phyloP scores from a whole-genome alignment of 2,329 filamentous ascomycete species.

The Apiospora marii region DNA sequence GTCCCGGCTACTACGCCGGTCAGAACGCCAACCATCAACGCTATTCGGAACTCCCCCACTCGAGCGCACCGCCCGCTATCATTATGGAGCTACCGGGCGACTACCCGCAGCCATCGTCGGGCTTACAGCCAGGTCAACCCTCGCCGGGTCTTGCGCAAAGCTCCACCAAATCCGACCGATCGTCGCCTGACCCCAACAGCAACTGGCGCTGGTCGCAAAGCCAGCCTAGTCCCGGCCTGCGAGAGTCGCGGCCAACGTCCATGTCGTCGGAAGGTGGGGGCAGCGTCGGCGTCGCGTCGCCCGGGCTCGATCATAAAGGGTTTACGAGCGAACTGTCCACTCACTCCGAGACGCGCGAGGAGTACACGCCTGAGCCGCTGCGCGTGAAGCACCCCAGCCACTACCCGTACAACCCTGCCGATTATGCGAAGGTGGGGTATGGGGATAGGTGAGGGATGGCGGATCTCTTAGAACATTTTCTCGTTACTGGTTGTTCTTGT shows the following conservation, averaged over 20 bases:
- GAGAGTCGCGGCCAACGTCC: slow-evolving; percentile 46
- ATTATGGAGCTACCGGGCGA: slow-evolving; percentile 57
- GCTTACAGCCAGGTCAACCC: slow-evolving; percentile 39
- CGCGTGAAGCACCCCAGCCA: slow-evolving; percentile 34
- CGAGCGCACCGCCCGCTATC: slow-evolving; percentile 51
- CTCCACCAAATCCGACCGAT: slow-evolving; percentile 38
- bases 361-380: slow-evolving; percentile 43
- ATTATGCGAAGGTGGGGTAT: slow-evolving; percentile 24
- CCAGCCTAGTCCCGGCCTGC: slow-evolving; percentile 41
- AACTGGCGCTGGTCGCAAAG: slow-evolving; percentile 53
- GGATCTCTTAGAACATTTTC: neutral
- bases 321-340: slow-evolving; percentile 55
- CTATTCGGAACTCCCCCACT: slow-evolving; percentile 35
- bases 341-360: slow-evolving; percentile 56
- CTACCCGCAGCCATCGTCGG: slow-evolving; percentile 46
- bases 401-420: slow-evolving; percentile 30
- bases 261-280: slow-evolving; percentile 41
- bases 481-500: neutral
- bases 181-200: slow-evolving; percentile 39
- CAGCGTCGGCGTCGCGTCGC: slow-evolving; percentile 46
- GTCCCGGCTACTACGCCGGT: slow-evolving; percentile 34
- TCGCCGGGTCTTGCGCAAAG: slow-evolving; percentile 39
- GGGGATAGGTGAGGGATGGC: slow-evolving; percentile 11
- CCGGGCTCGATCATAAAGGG: slow-evolving; percentile 49
- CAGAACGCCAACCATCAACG: slow-evolving; percentile 28